Percentiles rank a stretch among this genome's conserved stretches.
Evolutionary conservation across 2,329 filamentous ascomycete genomes (phyloP).

Genomic region (Sarocladiaceae sp.): DNA sequence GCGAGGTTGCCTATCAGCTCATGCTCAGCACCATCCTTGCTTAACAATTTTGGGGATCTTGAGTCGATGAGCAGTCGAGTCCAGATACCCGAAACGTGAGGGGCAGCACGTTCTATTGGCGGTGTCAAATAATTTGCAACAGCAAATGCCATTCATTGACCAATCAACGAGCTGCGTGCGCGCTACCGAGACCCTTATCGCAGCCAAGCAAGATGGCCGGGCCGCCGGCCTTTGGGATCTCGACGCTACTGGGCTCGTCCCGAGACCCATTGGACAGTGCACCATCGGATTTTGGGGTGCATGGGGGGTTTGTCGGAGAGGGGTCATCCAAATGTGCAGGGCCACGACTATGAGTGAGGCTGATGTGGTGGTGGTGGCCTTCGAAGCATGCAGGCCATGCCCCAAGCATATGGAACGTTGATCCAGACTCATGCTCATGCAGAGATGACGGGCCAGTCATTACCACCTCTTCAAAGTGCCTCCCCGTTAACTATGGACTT

Average conservation of each 20-base stretch:
- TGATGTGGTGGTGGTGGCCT: not conserved
- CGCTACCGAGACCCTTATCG: constrained; percentile 34
- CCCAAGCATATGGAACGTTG: no score
- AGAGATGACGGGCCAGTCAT: no score
- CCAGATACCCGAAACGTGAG: constrained; percentile 10
- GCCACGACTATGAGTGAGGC: no score
- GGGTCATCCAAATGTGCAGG: no score
- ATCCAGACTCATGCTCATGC: no score
- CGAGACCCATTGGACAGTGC: constrained; percentile 7
- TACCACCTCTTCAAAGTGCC: no score
- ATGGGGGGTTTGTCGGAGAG: not conserved
- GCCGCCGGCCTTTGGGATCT: constrained; percentile 14
- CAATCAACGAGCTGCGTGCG: constrained; percentile 28
- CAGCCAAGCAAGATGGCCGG: constrained; percentile 29
- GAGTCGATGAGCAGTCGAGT: constrained; percentile 8
- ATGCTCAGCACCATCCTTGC: no score
- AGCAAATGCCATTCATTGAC: constrained; percentile 31
- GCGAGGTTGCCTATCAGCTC: not conserved
- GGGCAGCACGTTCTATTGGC: constrained; percentile 1
- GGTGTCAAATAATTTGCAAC: constrained; percentile 34
- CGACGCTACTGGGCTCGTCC: constrained; percentile 14
- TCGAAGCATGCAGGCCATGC: no score
- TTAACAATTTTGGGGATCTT: not conserved
- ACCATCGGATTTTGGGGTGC: not conserved
- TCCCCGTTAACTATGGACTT: no score